Conservation (phyloP, 257 asterid genomes). For the Nemophila menziesii region DNA sequence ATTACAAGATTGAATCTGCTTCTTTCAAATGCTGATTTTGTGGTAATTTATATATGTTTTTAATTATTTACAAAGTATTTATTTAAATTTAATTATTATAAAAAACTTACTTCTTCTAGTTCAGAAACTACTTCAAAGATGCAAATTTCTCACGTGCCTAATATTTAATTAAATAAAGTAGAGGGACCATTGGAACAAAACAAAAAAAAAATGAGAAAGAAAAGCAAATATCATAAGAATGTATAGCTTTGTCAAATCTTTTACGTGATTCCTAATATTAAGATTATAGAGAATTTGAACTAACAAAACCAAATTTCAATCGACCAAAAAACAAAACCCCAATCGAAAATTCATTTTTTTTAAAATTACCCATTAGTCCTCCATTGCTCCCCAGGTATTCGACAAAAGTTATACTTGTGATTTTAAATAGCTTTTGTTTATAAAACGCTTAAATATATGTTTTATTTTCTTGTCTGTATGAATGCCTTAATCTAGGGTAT, state of each 20-base stretch:
- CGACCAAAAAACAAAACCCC: too few species aligned
- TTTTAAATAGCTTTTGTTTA: too few species aligned
- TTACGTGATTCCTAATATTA: constrained; percentile 71
- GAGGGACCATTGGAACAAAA: constrained; percentile 2
- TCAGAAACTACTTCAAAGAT: constrained; percentile 76
- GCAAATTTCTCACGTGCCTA: constrained; percentile 87
- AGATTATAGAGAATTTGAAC: constrained; percentile 14
- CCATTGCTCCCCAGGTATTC: too few species aligned
- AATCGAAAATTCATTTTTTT: too few species aligned
- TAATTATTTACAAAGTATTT: too few species aligned
- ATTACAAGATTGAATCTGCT: constrained; percentile 91
- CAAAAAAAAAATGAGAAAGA: not conserved
- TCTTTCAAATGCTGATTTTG: constrained; percentile 89
- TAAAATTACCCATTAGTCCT: too few species aligned
- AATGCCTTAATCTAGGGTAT: too few species aligned
- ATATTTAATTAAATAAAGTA: constrained; percentile 15
- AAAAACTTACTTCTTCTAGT: constrained; percentile 59
- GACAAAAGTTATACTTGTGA: too few species aligned
- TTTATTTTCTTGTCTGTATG: too few species aligned
- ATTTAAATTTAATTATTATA: too few species aligned
- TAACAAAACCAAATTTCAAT: too few species aligned
- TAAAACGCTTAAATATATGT: too few species aligned
- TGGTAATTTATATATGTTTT: constrained; percentile 72
- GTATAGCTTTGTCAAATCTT: constrained; percentile 71
- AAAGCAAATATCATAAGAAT: constrained; percentile 39